A percentile compares a stretch with the other conserved stretches of the same genome.
phyloP scores from a whole-genome alignment of 805 yeast genomes.

The Saccharomycopsis malanga region DNA sequence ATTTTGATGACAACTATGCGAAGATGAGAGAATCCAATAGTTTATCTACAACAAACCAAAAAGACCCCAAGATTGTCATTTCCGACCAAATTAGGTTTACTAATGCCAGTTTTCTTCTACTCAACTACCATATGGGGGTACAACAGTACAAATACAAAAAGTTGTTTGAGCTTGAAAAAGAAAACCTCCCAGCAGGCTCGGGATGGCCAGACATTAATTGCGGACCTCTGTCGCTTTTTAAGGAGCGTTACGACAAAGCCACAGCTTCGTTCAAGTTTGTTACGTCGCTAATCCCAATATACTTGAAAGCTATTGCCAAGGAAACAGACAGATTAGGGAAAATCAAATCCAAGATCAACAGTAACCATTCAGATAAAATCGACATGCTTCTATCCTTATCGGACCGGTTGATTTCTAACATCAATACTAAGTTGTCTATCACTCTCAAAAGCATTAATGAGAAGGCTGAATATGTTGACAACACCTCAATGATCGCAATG shows the following conservation, averaged over 20 bases:
- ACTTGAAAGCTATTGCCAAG: constrained; percentile 14
- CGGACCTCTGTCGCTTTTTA: background rate
- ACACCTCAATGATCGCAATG: background rate
- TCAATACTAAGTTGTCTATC: constrained; percentile 17
- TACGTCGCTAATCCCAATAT: constrained; percentile 17
- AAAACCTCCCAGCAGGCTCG: background rate
- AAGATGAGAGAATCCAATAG: background rate
- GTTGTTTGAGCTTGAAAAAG: constrained; percentile 1
- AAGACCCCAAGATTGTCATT: background rate
- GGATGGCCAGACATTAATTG: background rate
- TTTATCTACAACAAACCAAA: background rate
- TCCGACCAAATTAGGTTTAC: background rate
- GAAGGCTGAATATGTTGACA: constrained; percentile 4
- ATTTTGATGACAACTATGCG: background rate
- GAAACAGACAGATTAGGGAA: constrained; percentile 11
- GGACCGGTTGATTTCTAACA: constrained; percentile 17
- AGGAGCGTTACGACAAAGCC: background rate
- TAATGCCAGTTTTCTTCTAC: background rate
- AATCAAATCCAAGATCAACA: constrained; percentile 13
- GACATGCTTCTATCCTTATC: constrained; percentile 15
- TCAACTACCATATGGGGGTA: constrained; percentile 7
- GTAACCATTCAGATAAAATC: constrained; percentile 14
- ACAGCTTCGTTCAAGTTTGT: constrained; percentile 4
- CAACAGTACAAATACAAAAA: constrained; percentile 4
- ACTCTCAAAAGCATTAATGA: constrained; percentile 17